phyloP scores from a whole-genome alignment of 2,329 filamentous ascomycete genomes.

The Madurella fahalii region DNA sequence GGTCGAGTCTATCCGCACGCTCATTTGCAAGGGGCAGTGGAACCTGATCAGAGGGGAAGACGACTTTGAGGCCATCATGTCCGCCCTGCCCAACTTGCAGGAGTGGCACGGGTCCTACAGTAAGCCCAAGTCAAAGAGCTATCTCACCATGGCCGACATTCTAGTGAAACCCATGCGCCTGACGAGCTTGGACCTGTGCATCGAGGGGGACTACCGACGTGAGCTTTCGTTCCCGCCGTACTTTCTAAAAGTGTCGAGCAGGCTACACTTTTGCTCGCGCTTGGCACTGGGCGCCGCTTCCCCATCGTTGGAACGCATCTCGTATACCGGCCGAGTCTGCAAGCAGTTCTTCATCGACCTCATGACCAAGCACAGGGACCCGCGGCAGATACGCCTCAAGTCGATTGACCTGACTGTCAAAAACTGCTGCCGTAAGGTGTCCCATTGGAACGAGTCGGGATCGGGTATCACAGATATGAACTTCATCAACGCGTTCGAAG shows the following conservation, averaged over 20 bases:
- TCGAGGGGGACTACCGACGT: slow-evolving; percentile 68
- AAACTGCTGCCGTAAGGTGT: slow-evolving; percentile 62
- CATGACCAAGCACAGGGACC: slow-evolving; percentile 47
- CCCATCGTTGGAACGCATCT: slow-evolving; percentile 61
- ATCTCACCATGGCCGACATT: slow-evolving; percentile 63
- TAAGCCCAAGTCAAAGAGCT: slow-evolving; percentile 70
- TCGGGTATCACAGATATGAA: slow-evolving; percentile 68
- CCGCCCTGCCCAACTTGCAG: slow-evolving; percentile 61
- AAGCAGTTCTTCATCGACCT: slow-evolving; percentile 59
- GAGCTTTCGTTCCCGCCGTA: slow-evolving; percentile 58
- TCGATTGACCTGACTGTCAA: slow-evolving; percentile 70
- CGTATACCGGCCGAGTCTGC: slow-evolving; percentile 70
- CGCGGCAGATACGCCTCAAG: slow-evolving; percentile 51
- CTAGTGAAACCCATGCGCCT: slow-evolving; percentile 55
- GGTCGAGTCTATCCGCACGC: slow-evolving; percentile 57
- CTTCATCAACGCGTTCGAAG: slow-evolving; percentile 69
- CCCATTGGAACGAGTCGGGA: slow-evolving; percentile 57
- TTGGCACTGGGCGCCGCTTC: slow-evolving; percentile 58
- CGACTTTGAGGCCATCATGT: slow-evolving; percentile 60
- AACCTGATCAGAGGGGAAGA: slow-evolving; percentile 63
- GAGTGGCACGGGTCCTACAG: slow-evolving; percentile 63
- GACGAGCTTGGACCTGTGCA: slow-evolving; percentile 60
- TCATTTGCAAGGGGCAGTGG: slow-evolving; percentile 73
- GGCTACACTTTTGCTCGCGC: slow-evolving; percentile 61
- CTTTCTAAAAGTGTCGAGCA: slow-evolving; percentile 55